Evolutionary conservation across 129 eudicot genomes (phyloP), one percentile per base, ranked within the genome.

Genomic region (Escallonia rubra): DNA sequence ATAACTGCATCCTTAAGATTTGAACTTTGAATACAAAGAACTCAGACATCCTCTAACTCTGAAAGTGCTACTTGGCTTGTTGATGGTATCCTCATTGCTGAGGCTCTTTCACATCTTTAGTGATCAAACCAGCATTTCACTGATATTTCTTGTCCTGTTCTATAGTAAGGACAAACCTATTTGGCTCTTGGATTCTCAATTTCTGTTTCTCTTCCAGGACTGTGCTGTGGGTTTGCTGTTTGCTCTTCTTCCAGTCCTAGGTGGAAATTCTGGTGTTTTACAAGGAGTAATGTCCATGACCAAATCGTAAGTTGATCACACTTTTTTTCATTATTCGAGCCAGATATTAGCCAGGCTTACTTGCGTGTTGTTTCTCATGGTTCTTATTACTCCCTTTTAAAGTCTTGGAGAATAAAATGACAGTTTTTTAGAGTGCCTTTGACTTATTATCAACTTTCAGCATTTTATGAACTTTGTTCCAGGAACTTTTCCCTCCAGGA

Each of bases 231-330:
- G 99, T 72, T 83, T 94, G 77, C 78, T 94, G 74, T 94, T 94
- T 77, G 99, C 99, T 59, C 79, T 94, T 71, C 90, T 94, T 72
- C 99, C 99, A 10, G 88, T 94, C 45, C 90, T 94, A 70, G 99
- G 99, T 65, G 99, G 97, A 64, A 90, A 85, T 73, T 89, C 96
- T 10, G 97, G 97, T 66, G 82, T 90, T 78, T 74, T 94, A 63
- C 97, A 94, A 76, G 99, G 99, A 74, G 79, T 85, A 47, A 90
- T 94, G 23, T 94, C 99, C 70, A 94, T 94, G 99, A 85, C 97
- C n/a, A 94, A 94, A 85, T 94, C 96, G 99, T 94, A 94, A 82
- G 96, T 77, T 62, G 9, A 44, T 41, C 44, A 41, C 39, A 34
- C 8, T 41, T 15, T 7, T 6, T 49, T 2, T 8, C 34, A 65